Evolutionary conservation across 352 stramenopile species (phyloP), one percentile per base, ranked within the genome.

Genomic region (Pythium utonaiense): DNA sequence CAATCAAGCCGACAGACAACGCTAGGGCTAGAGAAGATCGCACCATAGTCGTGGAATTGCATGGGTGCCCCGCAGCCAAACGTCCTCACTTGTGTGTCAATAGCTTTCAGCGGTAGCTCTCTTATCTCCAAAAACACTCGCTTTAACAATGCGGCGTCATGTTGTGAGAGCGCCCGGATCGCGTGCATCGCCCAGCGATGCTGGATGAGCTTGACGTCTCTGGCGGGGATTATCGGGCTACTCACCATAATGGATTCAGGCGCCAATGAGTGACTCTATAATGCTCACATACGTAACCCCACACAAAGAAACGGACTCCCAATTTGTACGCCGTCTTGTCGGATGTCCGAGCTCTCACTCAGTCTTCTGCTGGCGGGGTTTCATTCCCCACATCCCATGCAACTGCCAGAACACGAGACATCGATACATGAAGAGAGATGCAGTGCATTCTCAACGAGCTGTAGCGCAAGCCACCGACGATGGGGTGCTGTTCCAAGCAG

Each of bases 401-500:
- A 45, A 45, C 38, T 45, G 38, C 38, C 38, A 25, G 4, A 45
- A 45, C 38, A 45, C n/a, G n/a, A 8, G 17, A 25, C 5, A 13
- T 17, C 19, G 38, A 45, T 27, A 45, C 38, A 45, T 27, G n/a
- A 3, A 3, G 17, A 45, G 2, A 2, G 4, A 8, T 19, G 25
- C 38, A 45, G 38, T 45, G 6, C 17, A 45, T 25, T 45, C 38
- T 45, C 2, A 10, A 2, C n/a, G 14, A 6, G 38, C 28, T 24
- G 28, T 14, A 13, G n/a, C 9, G 36, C 3, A 57, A 12, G 27
- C 9, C 13, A 19, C 12, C 19, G 22, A 57, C 7, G 22, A 91
- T 93, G 83, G 80, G 80, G 6, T 91, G 83, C 66, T 91, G 78
- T 67, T 80, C 67, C 40, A 89, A 75, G 50, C 70, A 83, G 45